These are phyloP conservation scores for Lagerstroemia speciosa DNA, from an alignment of 345 rosid genomes.

Conservation along the genomic window DNA sequence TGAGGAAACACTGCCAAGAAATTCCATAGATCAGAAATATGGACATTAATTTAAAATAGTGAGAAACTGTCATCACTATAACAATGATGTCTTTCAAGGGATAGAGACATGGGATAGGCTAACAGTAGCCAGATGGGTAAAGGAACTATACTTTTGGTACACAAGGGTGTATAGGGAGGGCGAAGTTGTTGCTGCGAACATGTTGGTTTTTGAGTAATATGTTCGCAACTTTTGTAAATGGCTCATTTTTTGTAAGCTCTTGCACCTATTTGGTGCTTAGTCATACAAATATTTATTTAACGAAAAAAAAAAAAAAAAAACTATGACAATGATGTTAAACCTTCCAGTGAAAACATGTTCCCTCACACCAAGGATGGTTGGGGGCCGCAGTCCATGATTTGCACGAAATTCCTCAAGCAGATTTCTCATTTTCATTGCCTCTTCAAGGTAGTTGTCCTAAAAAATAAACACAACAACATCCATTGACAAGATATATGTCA, in stretches of 20 bases:
- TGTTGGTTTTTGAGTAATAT: no score
- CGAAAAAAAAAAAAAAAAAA: no score
- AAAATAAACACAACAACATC: conserved; percentile 14
- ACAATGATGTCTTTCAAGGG: conserved; percentile 7
- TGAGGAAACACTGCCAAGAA: conserved; percentile 83
- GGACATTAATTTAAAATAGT: conserved; percentile 8
- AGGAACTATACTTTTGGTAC: no score
- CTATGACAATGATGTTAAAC: conserved; percentile 28
- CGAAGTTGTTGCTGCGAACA: no score
- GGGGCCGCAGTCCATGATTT: conserved; percentile 87
- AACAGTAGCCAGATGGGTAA: no score
- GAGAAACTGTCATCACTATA: conserved; percentile 2
- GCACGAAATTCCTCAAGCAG: conserved; percentile 88
- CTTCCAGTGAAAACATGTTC: conserved; percentile 97
- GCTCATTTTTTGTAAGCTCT: no score
- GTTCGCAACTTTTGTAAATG: no score
- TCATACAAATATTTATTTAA: no score
- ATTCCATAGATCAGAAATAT: conserved; percentile 16
- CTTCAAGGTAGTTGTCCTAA: conserved; percentile 95
- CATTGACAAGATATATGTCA: background rate
- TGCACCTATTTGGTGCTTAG: no score
- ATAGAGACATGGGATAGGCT: no score
- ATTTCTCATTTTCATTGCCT: conserved; percentile 97
- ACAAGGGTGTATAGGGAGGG: no score
- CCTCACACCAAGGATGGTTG: conserved; percentile 95